Conservation (phyloP, 306 rosid species). For the Gillenia trifoliata region DNA sequence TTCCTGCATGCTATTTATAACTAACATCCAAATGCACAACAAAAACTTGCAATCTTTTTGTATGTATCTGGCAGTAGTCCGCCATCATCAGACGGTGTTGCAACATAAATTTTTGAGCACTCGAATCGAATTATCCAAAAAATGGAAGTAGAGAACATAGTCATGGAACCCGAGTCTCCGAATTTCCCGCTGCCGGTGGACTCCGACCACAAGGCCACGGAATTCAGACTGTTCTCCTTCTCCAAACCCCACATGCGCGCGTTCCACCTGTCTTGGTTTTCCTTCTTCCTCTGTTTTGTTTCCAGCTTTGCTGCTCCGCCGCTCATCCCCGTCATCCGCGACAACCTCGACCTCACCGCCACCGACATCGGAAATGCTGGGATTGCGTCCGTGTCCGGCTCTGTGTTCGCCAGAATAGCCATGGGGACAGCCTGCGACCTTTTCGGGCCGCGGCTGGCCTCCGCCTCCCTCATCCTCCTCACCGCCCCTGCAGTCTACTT, state of each 20-base stretch:
- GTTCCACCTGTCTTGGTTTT: constrained; percentile 77
- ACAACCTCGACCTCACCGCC: constrained; percentile 78
- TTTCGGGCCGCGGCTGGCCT: constrained; percentile 75
- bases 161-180: constrained; percentile 23
- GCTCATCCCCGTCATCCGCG: constrained; percentile 69
- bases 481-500: constrained; percentile 66
- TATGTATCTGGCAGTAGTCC: no score
- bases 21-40: no score
- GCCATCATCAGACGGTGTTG: no score
- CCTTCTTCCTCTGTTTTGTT: constrained; percentile 75
- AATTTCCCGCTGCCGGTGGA: constrained; percentile 64
- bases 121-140: no score
- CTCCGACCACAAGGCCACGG: constrained; percentile 76
- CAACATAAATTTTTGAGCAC: no score
- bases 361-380: constrained; percentile 95
- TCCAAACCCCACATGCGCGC: constrained; percentile 87
- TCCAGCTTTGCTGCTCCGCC: constrained; percentile 80
- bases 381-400: constrained; percentile 79
- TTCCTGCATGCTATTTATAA: no score
- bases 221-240: constrained; percentile 51
- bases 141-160: constrained; percentile 38
- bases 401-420: constrained; percentile 67
- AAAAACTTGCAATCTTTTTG: no score
- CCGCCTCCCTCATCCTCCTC: constrained; percentile 54
- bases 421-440: constrained; percentile 91